Percentiles rank a stretch among this genome's conserved stretches.
Evolutionary conservation across 192 early-diverging fungal genomes (phyloP).

Genomic region (Backusella sp.): DNA sequence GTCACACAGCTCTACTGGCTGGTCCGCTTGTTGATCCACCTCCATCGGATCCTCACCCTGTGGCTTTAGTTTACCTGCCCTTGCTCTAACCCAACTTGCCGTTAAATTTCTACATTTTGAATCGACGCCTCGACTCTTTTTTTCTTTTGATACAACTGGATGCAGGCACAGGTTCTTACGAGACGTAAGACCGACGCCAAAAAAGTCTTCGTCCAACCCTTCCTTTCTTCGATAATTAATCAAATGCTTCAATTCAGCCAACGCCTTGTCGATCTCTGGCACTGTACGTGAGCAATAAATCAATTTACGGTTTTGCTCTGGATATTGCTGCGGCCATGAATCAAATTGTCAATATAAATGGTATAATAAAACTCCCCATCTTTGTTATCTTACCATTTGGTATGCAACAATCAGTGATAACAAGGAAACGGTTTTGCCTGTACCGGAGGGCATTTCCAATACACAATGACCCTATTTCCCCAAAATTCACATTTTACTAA

Average conservation of each 20-base stretch:
- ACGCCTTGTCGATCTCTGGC: conserved; percentile 98
- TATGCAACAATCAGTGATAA: conserved; percentile 95
- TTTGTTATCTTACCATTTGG: conserved; percentile 63
- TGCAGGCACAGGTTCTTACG: conserved; percentile 96
- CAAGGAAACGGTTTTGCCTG: conserved; percentile 96
- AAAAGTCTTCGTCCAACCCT: conserved; percentile 75
- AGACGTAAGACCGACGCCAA: conserved; percentile 91
- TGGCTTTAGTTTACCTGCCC: conserved; percentile 35
- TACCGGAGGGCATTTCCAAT: conserved; percentile 99
- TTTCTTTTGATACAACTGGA: conserved; percentile 84
- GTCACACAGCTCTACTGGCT: conserved; percentile 60
- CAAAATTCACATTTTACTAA: not conserved
- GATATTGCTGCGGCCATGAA: conserved; percentile 55
- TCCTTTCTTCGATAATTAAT: conserved; percentile 77
- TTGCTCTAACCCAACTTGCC: conserved; percentile 87
- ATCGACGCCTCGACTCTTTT: conserved; percentile 84
- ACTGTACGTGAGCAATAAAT: conserved; percentile 99
- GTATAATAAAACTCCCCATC: not conserved
- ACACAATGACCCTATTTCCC: conserved; percentile 86
- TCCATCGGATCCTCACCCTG: conserved; percentile 15
- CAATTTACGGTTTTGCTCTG: conserved; percentile 91
- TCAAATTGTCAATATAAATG: not conserved
- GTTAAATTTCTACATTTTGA: conserved; percentile 90
- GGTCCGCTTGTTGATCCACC: conserved; percentile 17
- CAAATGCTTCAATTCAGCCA: conserved; percentile 92